Conservation (phyloP, 2,329 filamentous ascomycete genomes). For the Thielaviopsis musarum region DNA sequence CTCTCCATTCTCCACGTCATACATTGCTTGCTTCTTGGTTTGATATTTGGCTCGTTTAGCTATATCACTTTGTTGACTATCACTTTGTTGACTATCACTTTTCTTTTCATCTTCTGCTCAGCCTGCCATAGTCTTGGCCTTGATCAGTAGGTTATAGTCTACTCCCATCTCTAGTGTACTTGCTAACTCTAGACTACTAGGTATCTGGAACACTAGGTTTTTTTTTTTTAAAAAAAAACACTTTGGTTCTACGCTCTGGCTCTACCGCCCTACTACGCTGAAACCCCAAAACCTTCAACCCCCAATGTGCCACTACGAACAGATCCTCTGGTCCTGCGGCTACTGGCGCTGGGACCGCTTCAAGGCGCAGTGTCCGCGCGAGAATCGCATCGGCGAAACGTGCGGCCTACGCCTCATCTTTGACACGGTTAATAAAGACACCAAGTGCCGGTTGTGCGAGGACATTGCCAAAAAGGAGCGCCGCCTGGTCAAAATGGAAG, state of each 20-base stretch:
- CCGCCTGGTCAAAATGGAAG: constrained; percentile 54
- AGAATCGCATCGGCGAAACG: constrained; percentile 90
- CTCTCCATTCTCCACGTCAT: not conserved
- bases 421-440: constrained; percentile 44
- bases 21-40: not conserved
- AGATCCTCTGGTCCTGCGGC: constrained; percentile 68
- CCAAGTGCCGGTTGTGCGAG: constrained; percentile 70
- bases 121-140: too few relatives aligned
- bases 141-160: too few relatives aligned
- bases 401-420: constrained; percentile 87
- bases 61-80: too few relatives aligned
- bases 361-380: constrained; percentile 79
- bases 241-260: not conserved
- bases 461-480: constrained; percentile 76
- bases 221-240: too few relatives aligned
- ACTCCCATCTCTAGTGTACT: not conserved
- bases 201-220: too few relatives aligned
- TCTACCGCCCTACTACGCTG: constrained; percentile 11
- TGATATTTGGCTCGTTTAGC: too few relatives aligned
- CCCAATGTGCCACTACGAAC: constrained; percentile 88
- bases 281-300: constrained; percentile 13
- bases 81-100: too few relatives aligned
- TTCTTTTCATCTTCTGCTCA: too few relatives aligned
- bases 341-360: constrained; percentile 95
- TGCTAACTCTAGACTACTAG: too few relatives aligned